phyloP scores from a whole-genome alignment of 129 eudicot species.

The Oenanthe sinensis region DNA sequence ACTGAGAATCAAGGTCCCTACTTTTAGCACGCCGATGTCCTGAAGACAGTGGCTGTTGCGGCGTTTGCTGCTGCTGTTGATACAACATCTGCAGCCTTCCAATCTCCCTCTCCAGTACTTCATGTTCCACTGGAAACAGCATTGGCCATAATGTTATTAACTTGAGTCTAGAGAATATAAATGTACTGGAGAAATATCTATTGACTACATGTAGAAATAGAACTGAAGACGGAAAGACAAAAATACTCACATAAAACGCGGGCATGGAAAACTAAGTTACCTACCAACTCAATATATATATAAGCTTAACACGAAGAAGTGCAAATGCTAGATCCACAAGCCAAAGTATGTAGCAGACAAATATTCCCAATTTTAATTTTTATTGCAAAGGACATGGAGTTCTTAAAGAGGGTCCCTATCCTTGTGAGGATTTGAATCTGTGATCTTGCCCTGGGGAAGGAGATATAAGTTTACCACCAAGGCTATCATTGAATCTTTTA shows the following conservation, averaged over 20 bases:
- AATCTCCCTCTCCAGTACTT: conserved; percentile 84
- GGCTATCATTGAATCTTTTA: too few species aligned
- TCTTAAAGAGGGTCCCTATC: neutral
- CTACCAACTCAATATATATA: neutral
- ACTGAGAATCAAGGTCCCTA: conserved; percentile 79
- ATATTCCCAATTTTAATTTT: too few species aligned
- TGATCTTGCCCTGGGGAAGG: too few species aligned
- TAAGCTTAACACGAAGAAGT: neutral
- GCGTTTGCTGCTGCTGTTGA: conserved; percentile 59
- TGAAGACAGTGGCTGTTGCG: conserved; percentile 29
- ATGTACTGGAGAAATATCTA: neutral
- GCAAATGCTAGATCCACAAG: neutral
- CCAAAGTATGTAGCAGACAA: too few species aligned
- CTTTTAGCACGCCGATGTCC: conserved; percentile 64
- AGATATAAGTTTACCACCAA: too few species aligned
- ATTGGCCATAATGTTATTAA: conserved; percentile 1
- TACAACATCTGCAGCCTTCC: conserved; percentile 61
- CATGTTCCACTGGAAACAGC: conserved; percentile 79
- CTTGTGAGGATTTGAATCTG: too few species aligned
- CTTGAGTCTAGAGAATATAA: too few species aligned
- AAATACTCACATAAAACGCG: neutral
- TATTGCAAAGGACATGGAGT: neutral
- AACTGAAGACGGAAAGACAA: neutral
- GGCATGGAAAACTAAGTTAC: too few species aligned
- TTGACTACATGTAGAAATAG: neutral